Evolutionary conservation across 2,329 filamentous ascomycete species (phyloP).

Genomic region (Trematosphaeria pertusa): DNA sequence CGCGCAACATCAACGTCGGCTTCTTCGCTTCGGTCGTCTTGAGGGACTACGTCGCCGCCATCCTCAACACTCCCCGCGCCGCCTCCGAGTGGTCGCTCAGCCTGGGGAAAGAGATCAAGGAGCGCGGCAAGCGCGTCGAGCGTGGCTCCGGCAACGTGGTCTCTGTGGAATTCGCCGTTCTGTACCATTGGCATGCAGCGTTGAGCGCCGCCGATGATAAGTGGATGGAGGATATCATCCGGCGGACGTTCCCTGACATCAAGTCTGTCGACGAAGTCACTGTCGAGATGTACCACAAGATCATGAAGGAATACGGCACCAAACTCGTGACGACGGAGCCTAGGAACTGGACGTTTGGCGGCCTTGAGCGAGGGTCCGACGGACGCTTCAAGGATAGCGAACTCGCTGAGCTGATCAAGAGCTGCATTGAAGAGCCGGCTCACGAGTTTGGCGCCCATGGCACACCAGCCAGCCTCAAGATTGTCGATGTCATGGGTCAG

Average conservation of each 20-base stretch:
- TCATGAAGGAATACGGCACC: constrained; percentile 39
- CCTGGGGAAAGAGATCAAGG: constrained; percentile 63
- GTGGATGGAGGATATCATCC: constrained; percentile 70
- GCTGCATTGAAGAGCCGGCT: constrained; percentile 69
- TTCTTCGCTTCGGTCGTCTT: constrained; percentile 70
- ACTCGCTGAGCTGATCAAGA: constrained; percentile 72
- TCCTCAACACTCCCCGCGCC: constrained; percentile 71
- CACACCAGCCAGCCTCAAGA: constrained; percentile 56
- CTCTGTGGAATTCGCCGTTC: constrained; percentile 83
- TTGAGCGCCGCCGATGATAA: constrained; percentile 74
- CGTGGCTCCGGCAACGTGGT: constrained; percentile 79
- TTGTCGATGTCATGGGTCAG: constrained; percentile 70
- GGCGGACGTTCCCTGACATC: constrained; percentile 34
- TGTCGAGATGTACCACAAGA: constrained; percentile 47
- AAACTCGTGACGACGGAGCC: constrained; percentile 67
- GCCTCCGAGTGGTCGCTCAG: constrained; percentile 81
- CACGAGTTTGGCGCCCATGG: constrained; percentile 65
- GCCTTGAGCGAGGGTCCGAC: constrained; percentile 66
- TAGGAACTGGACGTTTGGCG: constrained; percentile 68
- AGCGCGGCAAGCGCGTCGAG: constrained; percentile 48
- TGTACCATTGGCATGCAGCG: constrained; percentile 83
- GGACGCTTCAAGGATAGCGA: constrained; percentile 71
- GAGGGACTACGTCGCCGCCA: constrained; percentile 78
- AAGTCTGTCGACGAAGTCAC: constrained; percentile 34
- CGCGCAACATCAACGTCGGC: constrained; percentile 57